Base-by-base conservation (phyloP, 2,329 filamentous ascomycete genomes). In the Lachnellula hyalina region DNA sequence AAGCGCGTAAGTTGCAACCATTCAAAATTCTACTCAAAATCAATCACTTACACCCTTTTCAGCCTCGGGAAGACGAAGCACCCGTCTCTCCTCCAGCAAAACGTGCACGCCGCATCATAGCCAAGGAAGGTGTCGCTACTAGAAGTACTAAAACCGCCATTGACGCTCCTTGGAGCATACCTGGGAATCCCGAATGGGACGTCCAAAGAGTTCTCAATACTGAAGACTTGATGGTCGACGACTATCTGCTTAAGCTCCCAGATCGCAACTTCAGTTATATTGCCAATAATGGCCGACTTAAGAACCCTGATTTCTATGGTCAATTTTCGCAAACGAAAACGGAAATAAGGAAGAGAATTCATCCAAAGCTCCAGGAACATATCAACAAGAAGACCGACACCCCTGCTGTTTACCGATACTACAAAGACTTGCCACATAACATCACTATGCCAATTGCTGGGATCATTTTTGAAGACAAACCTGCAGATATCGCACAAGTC, bases 351-450 rank as follows among this genome's bases (percentile, higher is more conserved):
- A 32, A 38, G 32, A 35, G 15, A n/a, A 48, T 47, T 32, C 65
- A 68, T 47, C 66, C 66, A 11, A 65, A 57, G 25, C 49, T 67
- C 12, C 45, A 38, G 15, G 36, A 49, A 15, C 64, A 64, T 25
- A 55, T 54, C 8, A 62, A 59, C 38, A 65, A 58, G 14, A 60
- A 62, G 11, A 65, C 61, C 4, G 60, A 44, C 23, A 66, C 55
- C 3, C 40, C 40, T 25, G 45, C 47, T 8, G 38, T 55, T 28
- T 28, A 34, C 4, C 25, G 51, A 1, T 67, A 66, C 53, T 64
- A 62, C 32, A 35, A 53, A 14, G 56, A 56, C 35, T 54, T 63
- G 25, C 56, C 57, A 15, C 41, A 49, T 36, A 25, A 61, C 15
- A 28, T 17, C 8, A 46, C 46, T 32, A 28, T 56, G 7, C 64